Conservation (phyloP, 768 basidiomycete species). For the Paxillus ammoniavirescens region DNA sequence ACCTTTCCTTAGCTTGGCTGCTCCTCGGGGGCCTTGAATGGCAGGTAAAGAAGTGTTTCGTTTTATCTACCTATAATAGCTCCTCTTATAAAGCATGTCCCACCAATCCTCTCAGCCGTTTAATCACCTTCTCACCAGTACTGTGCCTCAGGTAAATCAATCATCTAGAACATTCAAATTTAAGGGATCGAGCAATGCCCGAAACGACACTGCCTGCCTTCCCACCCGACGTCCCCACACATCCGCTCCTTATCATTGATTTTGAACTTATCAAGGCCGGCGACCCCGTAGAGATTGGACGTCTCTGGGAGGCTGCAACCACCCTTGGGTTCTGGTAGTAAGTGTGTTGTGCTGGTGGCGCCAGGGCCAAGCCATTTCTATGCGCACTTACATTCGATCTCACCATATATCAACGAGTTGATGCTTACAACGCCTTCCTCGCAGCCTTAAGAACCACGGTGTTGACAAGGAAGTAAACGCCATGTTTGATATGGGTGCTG, state of each 20-base stretch:
- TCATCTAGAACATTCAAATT: background rate
- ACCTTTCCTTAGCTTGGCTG: too few relatives aligned
- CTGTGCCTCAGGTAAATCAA: background rate
- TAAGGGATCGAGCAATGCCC: conserved; percentile 25
- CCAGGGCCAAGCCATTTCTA: background rate
- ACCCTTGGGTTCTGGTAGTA: conserved; percentile 56
- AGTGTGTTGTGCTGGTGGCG: conserved; percentile 19
- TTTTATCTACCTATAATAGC: background rate
- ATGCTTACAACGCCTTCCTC: background rate
- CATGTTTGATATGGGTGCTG: conserved; percentile 44
- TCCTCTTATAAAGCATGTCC: background rate
- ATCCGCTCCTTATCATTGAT: conserved; percentile 48
- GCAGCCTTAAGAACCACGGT: conserved; percentile 44
- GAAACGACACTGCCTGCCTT: conserved; percentile 38
- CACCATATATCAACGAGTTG: background rate
- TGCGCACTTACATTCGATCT: background rate
- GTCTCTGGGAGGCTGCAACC: conserved; percentile 48
- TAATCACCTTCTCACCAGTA: background rate
- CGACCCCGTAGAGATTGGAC: conserved; percentile 38
- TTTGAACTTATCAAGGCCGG: conserved; percentile 35
- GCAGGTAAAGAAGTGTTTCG: too few relatives aligned
- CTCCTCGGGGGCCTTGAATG: too few relatives aligned
- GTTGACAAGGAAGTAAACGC: conserved; percentile 33
- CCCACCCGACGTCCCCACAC: conserved; percentile 42
- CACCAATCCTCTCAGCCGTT: background rate